Percentiles rank a stretch among this genome's conserved stretches.
These are phyloP conservation scores for Phytophthora brassicae DNA, from an alignment of 352 stramenopile genomes.

Conservation along the genomic window DNA sequence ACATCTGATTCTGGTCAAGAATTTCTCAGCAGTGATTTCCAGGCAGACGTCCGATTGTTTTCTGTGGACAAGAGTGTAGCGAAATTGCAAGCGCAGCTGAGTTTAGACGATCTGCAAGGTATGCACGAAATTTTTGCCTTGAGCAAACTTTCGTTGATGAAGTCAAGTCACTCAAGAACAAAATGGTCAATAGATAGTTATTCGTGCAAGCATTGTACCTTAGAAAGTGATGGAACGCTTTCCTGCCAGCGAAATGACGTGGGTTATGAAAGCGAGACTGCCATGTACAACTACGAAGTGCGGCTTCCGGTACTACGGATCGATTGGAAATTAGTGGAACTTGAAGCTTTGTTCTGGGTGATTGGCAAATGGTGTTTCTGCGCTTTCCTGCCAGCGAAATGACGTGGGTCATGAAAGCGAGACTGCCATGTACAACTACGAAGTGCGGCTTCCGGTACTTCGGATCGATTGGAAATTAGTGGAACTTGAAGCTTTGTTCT, in stretches of 20 bases:
- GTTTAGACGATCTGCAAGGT: conserved; percentile 15
- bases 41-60: conserved; percentile 38
- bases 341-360: conserved; percentile 68
- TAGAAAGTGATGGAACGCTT: conserved; percentile 13
- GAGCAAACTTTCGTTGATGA: conserved; percentile 34
- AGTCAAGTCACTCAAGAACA: conserved; percentile 52
- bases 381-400: conserved; percentile 23
- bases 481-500: conserved; percentile 68
- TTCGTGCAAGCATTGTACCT: conserved; percentile 43
- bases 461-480: conserved; percentile 48
- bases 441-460: conserved; percentile 48
- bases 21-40: conserved; percentile 39
- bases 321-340: conserved; percentile 52
- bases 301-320: conserved; percentile 48
- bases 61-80: conserved; percentile 34
- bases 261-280: conserved; percentile 36
- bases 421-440: conserved; percentile 73
- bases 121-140: conserved; percentile 53
- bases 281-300: conserved; percentile 75
- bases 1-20: conserved; percentile 41
- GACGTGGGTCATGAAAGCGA: conserved; percentile 33
- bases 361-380: too few relatives aligned
- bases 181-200: conserved; percentile 52
- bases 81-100: conserved; percentile 33
- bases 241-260: conserved; percentile 24